These are phyloP conservation scores for Coemansia sp. DNA, from an alignment of 192 early-diverging fungal species.

Conservation along the genomic window DNA sequence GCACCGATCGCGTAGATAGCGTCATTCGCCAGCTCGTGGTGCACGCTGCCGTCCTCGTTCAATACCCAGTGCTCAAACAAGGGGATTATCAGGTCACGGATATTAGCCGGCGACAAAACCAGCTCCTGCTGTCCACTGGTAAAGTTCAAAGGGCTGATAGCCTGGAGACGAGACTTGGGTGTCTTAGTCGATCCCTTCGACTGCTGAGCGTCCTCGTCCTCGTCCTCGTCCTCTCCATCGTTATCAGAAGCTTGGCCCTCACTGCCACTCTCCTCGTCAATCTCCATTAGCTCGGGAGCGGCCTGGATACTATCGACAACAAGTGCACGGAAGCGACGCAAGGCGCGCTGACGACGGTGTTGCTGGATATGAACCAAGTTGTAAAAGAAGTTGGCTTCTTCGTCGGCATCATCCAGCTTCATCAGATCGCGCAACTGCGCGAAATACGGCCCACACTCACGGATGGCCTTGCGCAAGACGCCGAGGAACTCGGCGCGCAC, in stretches of 20 bases:
- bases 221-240: conserved; percentile 3
- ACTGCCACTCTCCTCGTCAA: conserved; percentile 14
- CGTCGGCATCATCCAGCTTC: conserved; percentile 39
- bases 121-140: conserved; percentile 15
- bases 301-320: conserved; percentile 7
- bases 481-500: conserved; percentile 40
- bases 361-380: conserved; percentile 95
- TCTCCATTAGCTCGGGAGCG: conserved; percentile 26
- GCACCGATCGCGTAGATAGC: conserved; percentile 72
- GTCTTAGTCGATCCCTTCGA: neutral
- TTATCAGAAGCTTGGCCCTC: neutral
- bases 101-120: conserved; percentile 35
- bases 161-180: neutral
- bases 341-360: conserved; percentile 84
- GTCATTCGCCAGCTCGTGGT: conserved; percentile 82
- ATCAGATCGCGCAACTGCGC: conserved; percentile 43
- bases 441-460: conserved; percentile 33
- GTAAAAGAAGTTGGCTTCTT: conserved; percentile 87
- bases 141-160: conserved; percentile 24
- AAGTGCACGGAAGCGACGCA: conserved; percentile 67
- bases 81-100: conserved; percentile 66
- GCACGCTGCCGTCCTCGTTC: conserved; percentile 62
- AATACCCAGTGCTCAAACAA: conserved; percentile 86
- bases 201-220: neutral
- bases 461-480: conserved; percentile 30